Conservation (phyloP, 2,329 filamentous ascomycete species). For the Fusarium sp. region DNA sequence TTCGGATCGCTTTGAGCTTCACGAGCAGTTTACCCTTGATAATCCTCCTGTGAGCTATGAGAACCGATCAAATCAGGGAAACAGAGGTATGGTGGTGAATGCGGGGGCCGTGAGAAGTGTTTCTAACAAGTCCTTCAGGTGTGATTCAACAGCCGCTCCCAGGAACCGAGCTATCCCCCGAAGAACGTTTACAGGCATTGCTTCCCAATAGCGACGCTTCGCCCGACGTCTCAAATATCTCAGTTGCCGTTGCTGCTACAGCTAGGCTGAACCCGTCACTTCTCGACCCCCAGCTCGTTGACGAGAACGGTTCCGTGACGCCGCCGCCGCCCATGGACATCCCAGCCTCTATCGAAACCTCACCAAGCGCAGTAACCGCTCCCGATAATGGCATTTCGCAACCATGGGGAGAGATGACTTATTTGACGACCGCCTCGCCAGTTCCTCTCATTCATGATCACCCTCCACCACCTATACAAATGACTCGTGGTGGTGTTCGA, state of each 20-base stretch:
- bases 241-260: constrained; percentile 67
- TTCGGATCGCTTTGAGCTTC: constrained; percentile 62
- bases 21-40: constrained; percentile 70
- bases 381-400: constrained; percentile 50
- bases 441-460: constrained; percentile 49
- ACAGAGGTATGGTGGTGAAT: constrained; percentile 41
- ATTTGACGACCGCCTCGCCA: constrained; percentile 55
- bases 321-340: constrained; percentile 47
- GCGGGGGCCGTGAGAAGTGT: background rate
- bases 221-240: constrained; percentile 62
- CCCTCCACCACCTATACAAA: constrained; percentile 49
- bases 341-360: constrained; percentile 38
- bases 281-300: constrained; percentile 63
- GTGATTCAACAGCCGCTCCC: constrained; percentile 44
- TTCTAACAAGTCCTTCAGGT: constrained; percentile 31
- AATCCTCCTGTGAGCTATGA: constrained; percentile 66
- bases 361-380: constrained; percentile 39
- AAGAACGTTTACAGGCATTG: constrained; percentile 64
- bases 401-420: constrained; percentile 67
- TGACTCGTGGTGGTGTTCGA: constrained; percentile 62
- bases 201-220: constrained; percentile 53
- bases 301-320: constrained; percentile 48
- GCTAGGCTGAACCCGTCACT: constrained; percentile 67
- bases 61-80: constrained; percentile 42
- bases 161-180: constrained; percentile 55